Evolutionary conservation across 2,329 filamentous ascomycete genomes (phyloP), one percentile per base, ranked within the genome.

Genomic region (Talaromyces sp.): DNA sequence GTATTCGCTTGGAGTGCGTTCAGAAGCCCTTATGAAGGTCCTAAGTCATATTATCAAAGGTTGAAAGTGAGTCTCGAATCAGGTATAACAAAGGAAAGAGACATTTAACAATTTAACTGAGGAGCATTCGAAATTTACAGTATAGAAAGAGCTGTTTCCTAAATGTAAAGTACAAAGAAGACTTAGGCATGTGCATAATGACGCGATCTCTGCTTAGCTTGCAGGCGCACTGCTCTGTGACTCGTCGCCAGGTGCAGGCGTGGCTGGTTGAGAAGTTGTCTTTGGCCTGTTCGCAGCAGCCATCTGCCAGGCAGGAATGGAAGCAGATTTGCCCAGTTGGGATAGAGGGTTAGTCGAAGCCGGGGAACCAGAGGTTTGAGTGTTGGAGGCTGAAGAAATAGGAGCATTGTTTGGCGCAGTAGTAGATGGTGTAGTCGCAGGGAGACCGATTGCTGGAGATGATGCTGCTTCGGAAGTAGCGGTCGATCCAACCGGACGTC

Each of bases 251-350:
- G 66, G 40, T 56, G 59, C 63, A 28, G 62, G 60, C 8, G 67
- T 57, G 36, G 62, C 61, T 46, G 71, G 62, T 33, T 69, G 66
- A 31, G 71, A 66, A 4, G 66, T 63, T 58, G 53, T 62, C 66
- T 75, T 76, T 35, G 71, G 68, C 57, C 71, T 84, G 66, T 81
- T 85, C 33, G 84, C 79, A 69, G 86, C 85, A 50, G 87, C 86
- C 80, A 90, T 82, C 74, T 92, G 89, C 89, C 89, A 92, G 4
- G 88, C 84, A 4, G 89, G 89, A 64, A 92, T 92, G 10, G 87
- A 85, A 10, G 88, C 87, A 37, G 81, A 73, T 62, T 78, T 75
- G 58, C 80, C 76, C 60, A 80, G 68, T 25, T 73, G 71, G 17
- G 74, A 70, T 31, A 84, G 81, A 39, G 55, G 55, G 31, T 82